Evolutionary conservation across 176 grass and related monocot species (phyloP), one percentile per base, ranked within the genome.

Genomic region (Phyllostachys edulis): DNA sequence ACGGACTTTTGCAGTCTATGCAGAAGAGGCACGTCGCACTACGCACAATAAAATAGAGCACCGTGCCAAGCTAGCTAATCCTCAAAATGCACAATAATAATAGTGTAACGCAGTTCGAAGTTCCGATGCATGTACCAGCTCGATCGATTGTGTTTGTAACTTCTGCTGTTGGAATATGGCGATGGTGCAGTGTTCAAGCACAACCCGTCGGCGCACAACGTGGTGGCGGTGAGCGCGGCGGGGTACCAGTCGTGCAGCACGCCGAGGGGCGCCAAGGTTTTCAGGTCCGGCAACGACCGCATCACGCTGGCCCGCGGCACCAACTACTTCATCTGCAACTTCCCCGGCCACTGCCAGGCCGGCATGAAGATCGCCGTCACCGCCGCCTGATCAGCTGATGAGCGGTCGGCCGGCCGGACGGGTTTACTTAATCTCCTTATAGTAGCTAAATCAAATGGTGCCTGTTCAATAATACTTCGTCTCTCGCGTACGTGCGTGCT

Each of bases 321-420:
- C 63, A 97, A 87, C 65, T 97, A 89, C 88, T 97, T 97, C 88
- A 91, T 97, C 88, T 97, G 95, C 88, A 84, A 14, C 92, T 18
- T 89, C 39, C 54, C 92, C 9, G 90, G 92, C 12, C 94, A 97
- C 90, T 97, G 94, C 90, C 80, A 78, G 46, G 74, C 84, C 38
- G 94, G 94, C 40, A 97, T 97, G 94, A 97, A 94, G 88, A 79
- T 97, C 7, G 94, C 92, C 11, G 73, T 97, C 88, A 92, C 69
- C 29, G 94, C 92, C 27, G 64, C 77, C 10, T 96, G 81, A 95
- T 10, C 40, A 13, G 51, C 14, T 6, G 6, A 7, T 26, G 42
- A 24, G 21, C 40, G 0, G n/a, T n/a, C n/a, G n/a, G n/a, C n/a
- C n/a, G n/a, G 20, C 6, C 73, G 1, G 12, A 5, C 83, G 52